Conservation (phyloP, 345 rosid species). For the Salix arbutifolia region DNA sequence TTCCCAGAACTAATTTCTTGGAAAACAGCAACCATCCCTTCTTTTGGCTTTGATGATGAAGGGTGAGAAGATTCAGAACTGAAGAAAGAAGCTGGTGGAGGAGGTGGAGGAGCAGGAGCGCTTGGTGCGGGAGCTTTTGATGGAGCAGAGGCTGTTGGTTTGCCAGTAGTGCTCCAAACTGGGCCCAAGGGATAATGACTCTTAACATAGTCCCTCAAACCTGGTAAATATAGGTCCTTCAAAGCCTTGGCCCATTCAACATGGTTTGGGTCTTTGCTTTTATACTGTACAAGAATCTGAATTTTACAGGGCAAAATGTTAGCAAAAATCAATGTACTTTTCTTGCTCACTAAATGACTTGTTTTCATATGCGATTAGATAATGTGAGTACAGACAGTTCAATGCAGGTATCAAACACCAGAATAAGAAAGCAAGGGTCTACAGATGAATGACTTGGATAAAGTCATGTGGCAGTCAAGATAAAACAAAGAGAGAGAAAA, state of each 20-base stretch:
- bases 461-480: background rate
- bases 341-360: background rate
- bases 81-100: conserved; percentile 72
- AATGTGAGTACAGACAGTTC: background rate
- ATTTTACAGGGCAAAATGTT: conserved; percentile 13
- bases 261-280: conserved; percentile 77
- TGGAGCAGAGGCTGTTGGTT: conserved; percentile 42
- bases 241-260: conserved; percentile 97
- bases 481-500: background rate
- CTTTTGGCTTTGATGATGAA: conserved; percentile 72
- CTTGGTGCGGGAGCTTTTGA: conserved; percentile 49
- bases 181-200: conserved; percentile 86
- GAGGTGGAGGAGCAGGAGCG: conserved; percentile 88
- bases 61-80: conserved; percentile 63
- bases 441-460: background rate
- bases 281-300: conserved; percentile 86
- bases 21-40: conserved; percentile 95
- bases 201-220: conserved; percentile 88
- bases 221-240: conserved; percentile 88
- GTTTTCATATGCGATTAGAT: background rate
- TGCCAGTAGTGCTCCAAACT: conserved; percentile 73
- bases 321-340: conserved; percentile 11
- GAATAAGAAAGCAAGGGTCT: background rate
- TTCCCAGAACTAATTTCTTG: conserved; percentile 67
- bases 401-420: background rate